Conservation (phyloP, 139 green algal genomes). For the Tetradesmus obliquus region DNA sequence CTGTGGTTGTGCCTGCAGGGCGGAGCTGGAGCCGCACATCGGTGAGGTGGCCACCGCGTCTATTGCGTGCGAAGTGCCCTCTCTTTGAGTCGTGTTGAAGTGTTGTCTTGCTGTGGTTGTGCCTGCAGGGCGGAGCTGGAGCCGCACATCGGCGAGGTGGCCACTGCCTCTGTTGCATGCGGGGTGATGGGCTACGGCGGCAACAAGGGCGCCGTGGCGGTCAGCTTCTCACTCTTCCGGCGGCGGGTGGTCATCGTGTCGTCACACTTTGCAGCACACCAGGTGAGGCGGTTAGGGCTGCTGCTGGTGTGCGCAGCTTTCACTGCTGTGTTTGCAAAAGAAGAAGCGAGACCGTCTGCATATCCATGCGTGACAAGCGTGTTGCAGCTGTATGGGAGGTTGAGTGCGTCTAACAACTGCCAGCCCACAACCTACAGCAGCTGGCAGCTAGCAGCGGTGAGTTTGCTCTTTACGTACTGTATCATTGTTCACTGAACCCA, state of each 20-base stretch:
- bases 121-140: constrained; percentile 47
- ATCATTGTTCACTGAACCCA: too few species aligned
- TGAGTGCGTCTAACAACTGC: too few species aligned
- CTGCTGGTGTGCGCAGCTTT: background rate
- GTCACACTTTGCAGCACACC: constrained; percentile 95
- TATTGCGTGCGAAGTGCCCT: constrained; percentile 86
- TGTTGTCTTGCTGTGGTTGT: background rate
- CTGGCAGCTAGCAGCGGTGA: too few species aligned
- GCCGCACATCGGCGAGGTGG: constrained; percentile 79
- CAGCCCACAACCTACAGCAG: too few species aligned
- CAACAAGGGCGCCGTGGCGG: constrained; percentile 96
- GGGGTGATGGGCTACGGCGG: constrained; percentile 92
- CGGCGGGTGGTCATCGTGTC: constrained; percentile 78
- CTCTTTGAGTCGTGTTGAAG: too few species aligned
- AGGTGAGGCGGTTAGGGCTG: constrained; percentile 60
- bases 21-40: constrained; percentile 59
- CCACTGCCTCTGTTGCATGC: constrained; percentile 86
- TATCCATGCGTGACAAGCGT: constrained; percentile 1
- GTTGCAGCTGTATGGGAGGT: background rate
- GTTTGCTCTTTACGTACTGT: too few species aligned
- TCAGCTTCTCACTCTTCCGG: constrained; percentile 88
- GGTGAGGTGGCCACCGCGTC: constrained; percentile 84
- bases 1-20: background rate
- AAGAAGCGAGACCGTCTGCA: background rate
- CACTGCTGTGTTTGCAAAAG: background rate